These are phyloP conservation scores for Plasmodium knowlesi DNA, from an alignment of 169 alveolate genomes.

Conservation along the genomic window DNA sequence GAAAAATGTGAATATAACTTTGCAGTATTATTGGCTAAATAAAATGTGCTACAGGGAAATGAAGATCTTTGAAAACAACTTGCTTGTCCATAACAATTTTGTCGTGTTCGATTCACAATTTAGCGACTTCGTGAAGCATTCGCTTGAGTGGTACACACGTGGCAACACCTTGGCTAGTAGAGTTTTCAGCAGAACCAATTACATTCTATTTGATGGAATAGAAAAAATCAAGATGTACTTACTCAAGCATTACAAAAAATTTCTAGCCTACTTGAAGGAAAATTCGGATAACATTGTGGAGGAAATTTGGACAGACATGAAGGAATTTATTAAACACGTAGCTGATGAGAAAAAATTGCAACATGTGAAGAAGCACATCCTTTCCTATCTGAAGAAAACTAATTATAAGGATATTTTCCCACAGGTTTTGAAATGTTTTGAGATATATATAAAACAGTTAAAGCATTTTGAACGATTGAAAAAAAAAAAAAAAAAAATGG, in stretches of 20 bases:
- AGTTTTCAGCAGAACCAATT: neutral
- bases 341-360: neutral
- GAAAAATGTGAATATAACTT: constrained; percentile 5
- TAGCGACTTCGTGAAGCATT: constrained; percentile 7
- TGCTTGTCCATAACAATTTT: constrained; percentile 35
- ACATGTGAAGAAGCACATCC: neutral
- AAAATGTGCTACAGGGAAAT: constrained; percentile 5
- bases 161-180: neutral
- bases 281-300: neutral
- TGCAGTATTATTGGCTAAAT: constrained; percentile 51
- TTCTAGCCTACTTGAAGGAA: neutral
- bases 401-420: neutral
- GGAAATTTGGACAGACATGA: neutral
- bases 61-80: constrained; percentile 19
- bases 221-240: neutral
- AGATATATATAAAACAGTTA: neutral
- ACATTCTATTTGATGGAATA: neutral
- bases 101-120: constrained; percentile 41
- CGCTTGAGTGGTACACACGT: neutral
- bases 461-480: neutral
- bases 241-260: neutral
- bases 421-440: neutral
- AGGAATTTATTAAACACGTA: neutral
- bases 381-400: neutral
- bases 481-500: constrained; percentile 14